A percentile compares a stretch with the other conserved stretches of the same genome.
These are phyloP conservation scores for Psilocybe cubensis DNA, from an alignment of 768 basidiomycete species.

Conservation along the genomic window DNA sequence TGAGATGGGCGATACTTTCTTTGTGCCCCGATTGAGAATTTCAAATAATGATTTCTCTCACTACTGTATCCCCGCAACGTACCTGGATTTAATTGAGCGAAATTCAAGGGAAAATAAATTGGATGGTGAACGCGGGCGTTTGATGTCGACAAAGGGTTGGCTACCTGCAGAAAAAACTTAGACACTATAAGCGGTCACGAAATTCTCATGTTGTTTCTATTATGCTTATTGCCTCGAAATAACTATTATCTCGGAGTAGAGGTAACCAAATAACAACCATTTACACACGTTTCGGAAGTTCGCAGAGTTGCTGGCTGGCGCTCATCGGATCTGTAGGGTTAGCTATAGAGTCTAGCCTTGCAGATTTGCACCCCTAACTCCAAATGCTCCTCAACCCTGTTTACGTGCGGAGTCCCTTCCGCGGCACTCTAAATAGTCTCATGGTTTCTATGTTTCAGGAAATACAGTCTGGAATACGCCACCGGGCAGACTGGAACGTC, in stretches of 20 bases:
- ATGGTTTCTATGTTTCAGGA: background rate
- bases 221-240: background rate
- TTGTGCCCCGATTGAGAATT: background rate
- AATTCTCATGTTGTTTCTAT: background rate
- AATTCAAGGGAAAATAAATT: background rate
- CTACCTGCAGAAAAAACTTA: background rate
- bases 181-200: background rate
- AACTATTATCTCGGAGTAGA: background rate
- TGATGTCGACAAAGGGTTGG: background rate
- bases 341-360: background rate
- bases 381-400: background rate
- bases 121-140: background rate
- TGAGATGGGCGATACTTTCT: background rate
- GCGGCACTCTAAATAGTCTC: background rate
- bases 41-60: background rate
- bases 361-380: background rate
- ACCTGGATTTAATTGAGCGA: background rate
- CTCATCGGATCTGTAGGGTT: background rate
- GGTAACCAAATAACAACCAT: background rate
- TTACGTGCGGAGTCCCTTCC: background rate
- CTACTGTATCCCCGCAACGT: constrained; percentile 14
- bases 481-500: background rate
- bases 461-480: background rate
- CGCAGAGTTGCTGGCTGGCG: background rate
- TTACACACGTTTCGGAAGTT: background rate